Percentiles rank a stretch among this genome's conserved stretches.
These are phyloP conservation scores for Rhynchosporium graminicola DNA, from an alignment of 2,329 filamentous ascomycete genomes.

Conservation along the genomic window DNA sequence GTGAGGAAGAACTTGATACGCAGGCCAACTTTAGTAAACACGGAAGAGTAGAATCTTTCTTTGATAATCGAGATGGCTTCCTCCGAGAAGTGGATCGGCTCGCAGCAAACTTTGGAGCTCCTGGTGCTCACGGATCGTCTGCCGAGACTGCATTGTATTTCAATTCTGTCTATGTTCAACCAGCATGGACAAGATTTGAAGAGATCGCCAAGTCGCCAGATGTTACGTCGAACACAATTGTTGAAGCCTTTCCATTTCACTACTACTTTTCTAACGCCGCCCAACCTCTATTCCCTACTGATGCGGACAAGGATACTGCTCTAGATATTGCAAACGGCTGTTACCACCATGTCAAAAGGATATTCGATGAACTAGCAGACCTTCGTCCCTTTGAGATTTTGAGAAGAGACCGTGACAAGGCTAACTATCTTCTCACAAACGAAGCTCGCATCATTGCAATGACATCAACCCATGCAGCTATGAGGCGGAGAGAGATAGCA, in stretches of 20 bases:
- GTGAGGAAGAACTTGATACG: slow-evolving; percentile 89
- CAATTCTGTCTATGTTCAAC: slow-evolving; percentile 85
- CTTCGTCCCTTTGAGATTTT: slow-evolving; percentile 95
- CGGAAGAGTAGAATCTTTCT: slow-evolving; percentile 90
- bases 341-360: slow-evolving; percentile 82
- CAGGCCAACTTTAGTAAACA: slow-evolving; percentile 90
- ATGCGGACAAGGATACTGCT: slow-evolving; percentile 63
- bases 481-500: slow-evolving; percentile 87
- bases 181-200: slow-evolving; percentile 84
- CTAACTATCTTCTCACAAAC: slow-evolving; percentile 91
- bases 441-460: slow-evolving; percentile 98
- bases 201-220: slow-evolving; percentile 60
- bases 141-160: slow-evolving; percentile 98
- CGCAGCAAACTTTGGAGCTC: slow-evolving; percentile 79
- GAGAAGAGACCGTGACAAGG: slow-evolving; percentile 83
- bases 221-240: slow-evolving; percentile 60
- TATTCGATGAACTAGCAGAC: slow-evolving; percentile 90
- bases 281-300: slow-evolving; percentile 76
- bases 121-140: slow-evolving; percentile 92
- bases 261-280: slow-evolving; percentile 84
- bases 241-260: slow-evolving; percentile 82
- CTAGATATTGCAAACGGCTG: slow-evolving; percentile 81
- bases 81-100: slow-evolving; percentile 84
- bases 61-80: slow-evolving; percentile 80
- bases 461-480: slow-evolving; percentile 97